Base-by-base conservation (phyloP, 352 stramenopile species). In the Phytophthora sansomeana region DNA sequence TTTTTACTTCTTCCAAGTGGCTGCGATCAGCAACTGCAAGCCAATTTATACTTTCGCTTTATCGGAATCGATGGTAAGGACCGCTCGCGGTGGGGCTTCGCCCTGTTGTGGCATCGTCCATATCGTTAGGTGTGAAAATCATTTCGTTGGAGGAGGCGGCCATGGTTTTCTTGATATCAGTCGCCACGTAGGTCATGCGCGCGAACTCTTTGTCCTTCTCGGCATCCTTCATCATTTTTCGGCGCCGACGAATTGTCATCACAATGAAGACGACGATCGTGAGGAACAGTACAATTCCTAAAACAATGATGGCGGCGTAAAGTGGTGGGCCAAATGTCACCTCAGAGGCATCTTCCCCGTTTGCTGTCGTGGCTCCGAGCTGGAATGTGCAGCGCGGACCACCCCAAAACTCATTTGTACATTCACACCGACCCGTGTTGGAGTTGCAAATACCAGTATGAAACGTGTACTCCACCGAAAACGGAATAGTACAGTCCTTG, bases 361-460 rank as follows among this genome's bases (percentile, higher is more conserved):
- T 75, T 19, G 71, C 67, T 11, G 71, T 64, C 4, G 71, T 75
- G 35, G 59, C 62, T 32, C 50, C 54, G 13, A 87, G 63, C 52
- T 85, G 78, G 49, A 76, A 78, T 10, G 81, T 92, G 60, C 85
- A 93, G 1, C 85, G 77, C 19, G 85, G 83, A 0, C 83, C 85
- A 16, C 79, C 78, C 77, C 78, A 92, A 52, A 85, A 89, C 43
- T 80, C 60, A 39, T 77, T 84, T 7, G 57, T 78, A 63, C 83
- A 93, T 38, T 82, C 67, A 56, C 85, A 92, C 7, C 79, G 65
- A 8, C 57, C 55, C 14, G 58, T 72, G 39, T 70, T 58, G 11
- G 75, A 43, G 29, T 83, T 81, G 63, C 82, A 91, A n/a, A 58
- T 55, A 10, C 83, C 85, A 2, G 81, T 91, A 47, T 76, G 72